Percentiles rank a stretch among this genome's conserved stretches.
phyloP scores from a whole-genome alignment of 179 eudicot species.

The Heliamphora ciliata region DNA sequence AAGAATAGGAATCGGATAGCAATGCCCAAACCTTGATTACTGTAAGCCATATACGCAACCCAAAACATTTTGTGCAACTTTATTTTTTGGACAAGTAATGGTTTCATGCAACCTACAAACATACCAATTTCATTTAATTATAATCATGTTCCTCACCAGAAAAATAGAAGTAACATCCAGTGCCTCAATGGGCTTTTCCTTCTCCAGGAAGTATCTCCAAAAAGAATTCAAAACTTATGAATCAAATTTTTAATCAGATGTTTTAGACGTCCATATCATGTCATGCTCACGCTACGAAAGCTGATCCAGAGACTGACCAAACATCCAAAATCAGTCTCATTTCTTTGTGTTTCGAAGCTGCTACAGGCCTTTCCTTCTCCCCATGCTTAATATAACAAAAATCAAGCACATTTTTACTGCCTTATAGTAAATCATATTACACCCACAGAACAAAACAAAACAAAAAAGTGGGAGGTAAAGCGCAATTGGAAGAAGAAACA shows the following conservation, averaged over 20 bases:
- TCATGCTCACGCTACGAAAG: too few species aligned
- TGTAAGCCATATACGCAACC: neutral
- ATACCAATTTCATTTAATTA: neutral
- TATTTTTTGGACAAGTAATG: neutral
- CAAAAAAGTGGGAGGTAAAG: neutral
- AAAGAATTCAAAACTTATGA: too few species aligned
- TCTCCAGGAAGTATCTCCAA: too few species aligned
- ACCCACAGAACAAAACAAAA: neutral
- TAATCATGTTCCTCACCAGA: neutral
- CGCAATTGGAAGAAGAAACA: neutral
- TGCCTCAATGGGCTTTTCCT: neutral
- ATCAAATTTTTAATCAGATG: too few species aligned
- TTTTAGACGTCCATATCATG: too few species aligned
- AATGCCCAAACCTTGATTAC: too few species aligned
- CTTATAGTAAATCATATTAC: neutral
- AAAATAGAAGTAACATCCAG: neutral
- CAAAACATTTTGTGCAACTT: neutral
- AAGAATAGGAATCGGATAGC: too few species aligned
- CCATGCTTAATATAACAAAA: neutral
- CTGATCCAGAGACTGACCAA: too few species aligned
- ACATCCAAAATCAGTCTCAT: too few species aligned
- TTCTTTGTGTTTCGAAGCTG: neutral
- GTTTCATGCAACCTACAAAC: too few species aligned
- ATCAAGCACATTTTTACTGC: neutral
- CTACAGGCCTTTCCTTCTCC: neutral